Evolutionary conservation across 2,329 filamentous ascomycete species (phyloP), one percentile per base, ranked within the genome.

Genomic region (Aspergillus terreus): DNA sequence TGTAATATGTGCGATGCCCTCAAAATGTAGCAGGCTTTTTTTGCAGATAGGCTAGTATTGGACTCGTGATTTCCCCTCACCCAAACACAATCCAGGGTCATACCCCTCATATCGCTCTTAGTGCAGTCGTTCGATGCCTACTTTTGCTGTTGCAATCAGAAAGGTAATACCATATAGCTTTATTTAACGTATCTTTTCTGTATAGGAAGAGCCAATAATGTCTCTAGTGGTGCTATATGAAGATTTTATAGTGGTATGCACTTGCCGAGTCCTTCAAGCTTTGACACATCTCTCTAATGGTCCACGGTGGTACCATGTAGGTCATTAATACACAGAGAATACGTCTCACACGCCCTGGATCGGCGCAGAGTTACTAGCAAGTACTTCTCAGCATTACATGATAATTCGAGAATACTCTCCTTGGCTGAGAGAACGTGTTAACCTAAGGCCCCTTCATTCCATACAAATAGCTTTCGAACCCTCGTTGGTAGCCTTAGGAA

Each of bases 401-500:
- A 23, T 23, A 23, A 23, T 6, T 23, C 23, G 6, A 23, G 23
- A 23, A 23, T 23, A 23, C 23, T 23, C 23, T 23, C 6, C 23
- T 23, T 4, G 4, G 23, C 23, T 23, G 23, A 23, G 23, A 6
- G 23, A 23, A 23, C 23, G 2, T 23, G 23, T 23, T 23, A 6
- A 23, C 4, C 6, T 23, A 23, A 23, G 6, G 5, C 23, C 23
- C 4, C 6, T 23, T 23, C 23, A 23, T 23, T 23, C 23, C 23
- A 82, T 82, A 21, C 78, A 72, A 73, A 82, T 81, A 2, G 81
- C 81, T n/a, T 63, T 9, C 79, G 19, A 42, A 7, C 40, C 1
- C 40, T 12, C 6, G 4, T 42, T 42, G 23, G 40, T 12, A 42
- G 40, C 40, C 40, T 19, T 21, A 23, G 40, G 17, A 4, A 42